These are phyloP conservation scores for Apiospora sp. DNA, from an alignment of 2,329 filamentous ascomycete species.

Conservation along the genomic window DNA sequence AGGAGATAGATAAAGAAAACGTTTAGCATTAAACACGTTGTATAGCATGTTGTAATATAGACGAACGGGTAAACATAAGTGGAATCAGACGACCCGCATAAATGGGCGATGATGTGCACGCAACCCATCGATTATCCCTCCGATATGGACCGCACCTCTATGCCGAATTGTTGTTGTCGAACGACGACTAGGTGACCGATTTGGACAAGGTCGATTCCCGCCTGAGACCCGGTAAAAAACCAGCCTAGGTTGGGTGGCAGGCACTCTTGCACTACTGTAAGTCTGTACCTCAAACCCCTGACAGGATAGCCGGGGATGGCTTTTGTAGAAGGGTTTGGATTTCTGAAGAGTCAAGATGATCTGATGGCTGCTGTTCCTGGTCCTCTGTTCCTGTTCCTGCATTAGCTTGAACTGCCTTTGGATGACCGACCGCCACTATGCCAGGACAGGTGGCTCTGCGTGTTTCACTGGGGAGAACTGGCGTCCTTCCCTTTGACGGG, in stretches of 20 bases:
- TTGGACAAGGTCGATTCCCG: background rate
- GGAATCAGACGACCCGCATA: slow-evolving; percentile 4
- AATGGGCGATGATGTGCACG: background rate
- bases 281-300: background rate
- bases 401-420: background rate
- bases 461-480: slow-evolving; percentile 3
- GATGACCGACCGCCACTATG: background rate
- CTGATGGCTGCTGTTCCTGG: slow-evolving; percentile 7
- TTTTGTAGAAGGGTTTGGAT: background rate
- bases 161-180: background rate
- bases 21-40: background rate
- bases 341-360: background rate
- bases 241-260: background rate
- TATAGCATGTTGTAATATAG: background rate
- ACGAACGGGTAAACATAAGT: slow-evolving; percentile 6
- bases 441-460: background rate
- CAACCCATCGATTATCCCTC: background rate
- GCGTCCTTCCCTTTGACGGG: background rate
- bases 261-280: slow-evolving; percentile 4
- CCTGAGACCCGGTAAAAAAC: slow-evolving; percentile 22
- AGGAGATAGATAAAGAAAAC: background rate
- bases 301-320: background rate
- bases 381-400: slow-evolving; percentile 22
- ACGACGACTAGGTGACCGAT: background rate
- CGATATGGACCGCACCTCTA: background rate